A percentile compares a stretch with the other conserved stretches of the same genome.
These are phyloP conservation scores for Phytopythium boreale DNA, from an alignment of 352 stramenopile species.

Conservation along the genomic window DNA sequence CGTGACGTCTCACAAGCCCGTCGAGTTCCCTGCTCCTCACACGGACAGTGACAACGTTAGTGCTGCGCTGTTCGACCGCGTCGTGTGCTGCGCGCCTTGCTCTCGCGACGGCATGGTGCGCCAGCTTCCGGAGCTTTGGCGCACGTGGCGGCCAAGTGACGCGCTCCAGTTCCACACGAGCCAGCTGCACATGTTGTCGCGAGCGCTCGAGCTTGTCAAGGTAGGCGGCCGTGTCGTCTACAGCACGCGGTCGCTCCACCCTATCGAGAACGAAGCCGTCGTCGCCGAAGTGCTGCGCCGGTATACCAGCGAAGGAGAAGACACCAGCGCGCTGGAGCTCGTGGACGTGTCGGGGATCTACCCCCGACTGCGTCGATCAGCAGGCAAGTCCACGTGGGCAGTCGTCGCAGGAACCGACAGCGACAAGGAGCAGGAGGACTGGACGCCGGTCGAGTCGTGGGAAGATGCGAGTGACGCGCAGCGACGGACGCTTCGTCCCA, in stretches of 20 bases:
- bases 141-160: constrained; percentile 58
- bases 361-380: constrained; percentile 32
- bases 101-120: constrained; percentile 77
- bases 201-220: constrained; percentile 45
- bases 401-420: constrained; percentile 32
- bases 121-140: constrained; percentile 79
- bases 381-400: constrained; percentile 48
- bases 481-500: constrained; percentile 50
- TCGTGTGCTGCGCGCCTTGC: constrained; percentile 75
- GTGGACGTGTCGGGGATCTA: constrained; percentile 41
- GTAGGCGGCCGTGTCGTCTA: constrained; percentile 63
- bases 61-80: constrained; percentile 58
- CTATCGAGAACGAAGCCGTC: constrained; percentile 83
- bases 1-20: constrained; percentile 70
- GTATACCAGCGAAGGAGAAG: constrained; percentile 18
- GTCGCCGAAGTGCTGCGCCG: constrained; percentile 67
- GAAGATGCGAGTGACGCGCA: constrained; percentile 49
- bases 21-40: constrained; percentile 57
- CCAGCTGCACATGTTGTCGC: constrained; percentile 81
- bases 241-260: constrained; percentile 77
- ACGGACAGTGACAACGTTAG: constrained; percentile 8
- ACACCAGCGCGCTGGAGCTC: constrained; percentile 49
- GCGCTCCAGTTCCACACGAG: constrained; percentile 50
- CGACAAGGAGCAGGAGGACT: constrained; percentile 11
- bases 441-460: constrained; percentile 46